Conservation (phyloP, 768 basidiomycete species). For the Boletus reticuloceps region DNA sequence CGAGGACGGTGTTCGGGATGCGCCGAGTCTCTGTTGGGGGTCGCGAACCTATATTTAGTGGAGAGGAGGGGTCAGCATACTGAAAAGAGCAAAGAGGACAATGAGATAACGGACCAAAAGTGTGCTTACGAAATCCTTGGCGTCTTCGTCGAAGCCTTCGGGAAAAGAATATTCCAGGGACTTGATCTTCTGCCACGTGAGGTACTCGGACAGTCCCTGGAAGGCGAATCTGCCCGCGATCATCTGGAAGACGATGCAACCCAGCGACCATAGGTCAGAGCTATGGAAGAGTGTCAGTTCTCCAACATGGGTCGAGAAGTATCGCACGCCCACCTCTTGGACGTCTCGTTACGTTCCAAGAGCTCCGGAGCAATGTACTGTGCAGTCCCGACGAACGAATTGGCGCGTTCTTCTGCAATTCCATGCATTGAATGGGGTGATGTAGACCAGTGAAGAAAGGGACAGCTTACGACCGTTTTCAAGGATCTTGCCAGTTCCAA, state of each 20-base stretch:
- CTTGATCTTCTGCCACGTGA: constrained; percentile 95
- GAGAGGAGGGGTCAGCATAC: neutral
- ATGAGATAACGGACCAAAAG: constrained; percentile 59
- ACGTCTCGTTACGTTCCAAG: constrained; percentile 67
- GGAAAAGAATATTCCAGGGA: constrained; percentile 85
- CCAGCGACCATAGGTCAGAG: constrained; percentile 94
- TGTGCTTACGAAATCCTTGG: constrained; percentile 73
- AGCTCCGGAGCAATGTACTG: constrained; percentile 91
- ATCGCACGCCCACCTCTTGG: constrained; percentile 55
- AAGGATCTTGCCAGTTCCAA: constrained; percentile 85
- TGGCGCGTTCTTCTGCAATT: constrained; percentile 47
- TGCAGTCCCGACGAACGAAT: constrained; percentile 86
- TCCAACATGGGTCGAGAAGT: neutral
- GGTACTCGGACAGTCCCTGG: constrained; percentile 85
- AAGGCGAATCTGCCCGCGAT: constrained; percentile 91
- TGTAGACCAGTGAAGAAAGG: neutral
- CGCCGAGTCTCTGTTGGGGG: constrained; percentile 59
- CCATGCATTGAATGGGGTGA: constrained; percentile 6
- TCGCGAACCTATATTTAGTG: constrained; percentile 51
- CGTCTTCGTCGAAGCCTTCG: constrained; percentile 77
- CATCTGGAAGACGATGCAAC: constrained; percentile 93
- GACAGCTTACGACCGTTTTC: constrained; percentile 49
- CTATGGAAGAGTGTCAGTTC: constrained; percentile 35
- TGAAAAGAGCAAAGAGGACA: neutral
- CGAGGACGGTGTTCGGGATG: constrained; percentile 38